Evolutionary conservation across 805 yeast genomes (phyloP).

Genomic region (Komagataella pseudopastoris): DNA sequence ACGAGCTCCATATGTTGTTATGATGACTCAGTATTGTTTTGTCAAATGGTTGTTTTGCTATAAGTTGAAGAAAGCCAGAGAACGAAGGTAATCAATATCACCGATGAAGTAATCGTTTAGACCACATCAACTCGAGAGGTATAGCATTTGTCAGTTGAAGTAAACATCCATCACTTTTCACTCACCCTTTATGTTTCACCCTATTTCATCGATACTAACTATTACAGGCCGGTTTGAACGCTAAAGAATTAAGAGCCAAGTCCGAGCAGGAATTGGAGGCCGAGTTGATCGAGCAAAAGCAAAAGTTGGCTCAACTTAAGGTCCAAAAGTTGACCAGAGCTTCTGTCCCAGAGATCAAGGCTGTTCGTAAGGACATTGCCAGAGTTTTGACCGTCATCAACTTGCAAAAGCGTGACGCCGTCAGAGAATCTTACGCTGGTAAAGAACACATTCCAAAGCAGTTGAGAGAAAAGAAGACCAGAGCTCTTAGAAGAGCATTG

Average conservation of each 20-base stretch:
- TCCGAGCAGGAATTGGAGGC: conserved; percentile 93
- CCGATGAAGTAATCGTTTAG: too few relatives aligned
- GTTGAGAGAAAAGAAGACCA: conserved; percentile 98
- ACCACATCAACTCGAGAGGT: background rate
- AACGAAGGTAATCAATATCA: too few relatives aligned
- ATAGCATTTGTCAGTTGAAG: background rate
- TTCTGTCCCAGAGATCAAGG: conserved; percentile 90
- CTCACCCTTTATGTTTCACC: background rate
- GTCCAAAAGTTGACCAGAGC: conserved; percentile 91
- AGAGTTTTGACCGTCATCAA: conserved; percentile 94
- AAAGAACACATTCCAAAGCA: conserved; percentile 96
- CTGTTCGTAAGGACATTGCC: conserved; percentile 97
- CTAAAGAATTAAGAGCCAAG: conserved; percentile 94
- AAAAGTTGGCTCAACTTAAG: conserved; percentile 90
- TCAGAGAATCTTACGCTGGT: conserved; percentile 89
- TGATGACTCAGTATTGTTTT: background rate
- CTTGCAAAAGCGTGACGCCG: conserved; percentile 91
- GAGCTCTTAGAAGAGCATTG: conserved; percentile 97
- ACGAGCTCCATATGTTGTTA: background rate
- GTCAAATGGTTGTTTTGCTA: background rate
- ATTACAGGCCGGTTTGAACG: conserved; percentile 71
- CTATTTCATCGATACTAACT: background rate
- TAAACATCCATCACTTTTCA: background rate
- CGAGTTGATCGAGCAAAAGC: conserved; percentile 92
- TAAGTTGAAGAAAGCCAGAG: background rate